Conservation (phyloP, 768 basidiomycete genomes). For the Mycena amicta region DNA sequence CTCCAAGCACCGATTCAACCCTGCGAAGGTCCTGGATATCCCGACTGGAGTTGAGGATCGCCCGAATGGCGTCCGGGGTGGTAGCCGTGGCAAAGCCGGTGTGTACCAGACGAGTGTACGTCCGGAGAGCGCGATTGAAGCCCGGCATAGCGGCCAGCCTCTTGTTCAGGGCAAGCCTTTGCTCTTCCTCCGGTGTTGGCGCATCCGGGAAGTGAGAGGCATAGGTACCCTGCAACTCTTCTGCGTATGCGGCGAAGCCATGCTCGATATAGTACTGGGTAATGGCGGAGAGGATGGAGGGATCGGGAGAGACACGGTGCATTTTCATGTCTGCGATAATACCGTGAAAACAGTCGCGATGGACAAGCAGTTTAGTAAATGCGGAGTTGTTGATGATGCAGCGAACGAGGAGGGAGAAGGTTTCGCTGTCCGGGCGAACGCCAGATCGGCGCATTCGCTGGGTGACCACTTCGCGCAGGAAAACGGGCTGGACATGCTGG, state of each 20-base stretch:
- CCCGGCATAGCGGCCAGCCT: slow-evolving; percentile 28
- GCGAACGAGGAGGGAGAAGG: slow-evolving; percentile 52
- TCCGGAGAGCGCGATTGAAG: slow-evolving; percentile 34
- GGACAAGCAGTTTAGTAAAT: slow-evolving; percentile 31
- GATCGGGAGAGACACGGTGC: slow-evolving; percentile 46
- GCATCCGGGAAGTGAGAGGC: slow-evolving; percentile 26
- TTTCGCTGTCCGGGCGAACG: slow-evolving; percentile 42
- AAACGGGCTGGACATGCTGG: slow-evolving; percentile 32
- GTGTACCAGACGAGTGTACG: slow-evolving; percentile 36
- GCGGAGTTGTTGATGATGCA: slow-evolving; percentile 38
- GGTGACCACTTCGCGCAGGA: slow-evolving; percentile 38
- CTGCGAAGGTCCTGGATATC: slow-evolving; percentile 43
- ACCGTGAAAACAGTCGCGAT: slow-evolving; percentile 36
- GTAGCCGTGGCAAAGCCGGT: slow-evolving; percentile 31
- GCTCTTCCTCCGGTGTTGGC: slow-evolving; percentile 20
- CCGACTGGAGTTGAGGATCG: slow-evolving; percentile 46
- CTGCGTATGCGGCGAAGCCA: slow-evolving; percentile 38
- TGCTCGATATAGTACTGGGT: slow-evolving; percentile 45
- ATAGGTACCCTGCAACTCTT: slow-evolving; percentile 43
- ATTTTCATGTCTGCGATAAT: slow-evolving; percentile 51
- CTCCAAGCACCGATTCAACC: slow-evolving; percentile 42
- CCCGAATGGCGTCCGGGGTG: slow-evolving; percentile 35
- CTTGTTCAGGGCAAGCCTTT: slow-evolving; percentile 15
- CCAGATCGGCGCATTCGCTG: slow-evolving; percentile 33
- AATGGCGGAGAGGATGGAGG: slow-evolving; percentile 42